Conservation (phyloP, 2,329 filamentous ascomycete species). For the Colletotrichum sojae region DNA sequence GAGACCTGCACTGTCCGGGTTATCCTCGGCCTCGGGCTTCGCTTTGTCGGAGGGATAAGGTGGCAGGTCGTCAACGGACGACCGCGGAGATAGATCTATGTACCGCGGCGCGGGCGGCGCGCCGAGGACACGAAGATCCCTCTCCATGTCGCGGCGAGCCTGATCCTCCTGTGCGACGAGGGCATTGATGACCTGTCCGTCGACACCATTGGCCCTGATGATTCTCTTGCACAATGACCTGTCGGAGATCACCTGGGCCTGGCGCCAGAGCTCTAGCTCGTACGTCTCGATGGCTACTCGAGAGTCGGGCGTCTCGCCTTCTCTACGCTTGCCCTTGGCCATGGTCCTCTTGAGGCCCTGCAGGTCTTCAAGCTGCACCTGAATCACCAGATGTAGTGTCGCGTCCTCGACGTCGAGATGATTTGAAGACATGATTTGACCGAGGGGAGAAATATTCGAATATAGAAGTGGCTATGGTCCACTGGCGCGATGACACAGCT, state of each 20-base stretch:
- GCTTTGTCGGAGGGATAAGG: not conserved
- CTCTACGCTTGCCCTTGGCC: conserved; percentile 38
- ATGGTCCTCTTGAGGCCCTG: conserved; percentile 1
- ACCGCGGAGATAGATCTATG: too few species aligned
- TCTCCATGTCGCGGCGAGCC: conserved; percentile 6
- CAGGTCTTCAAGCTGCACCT: conserved; percentile 43
- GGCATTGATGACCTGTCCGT: conserved; percentile 40
- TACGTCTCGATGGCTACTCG: conserved; percentile 37
- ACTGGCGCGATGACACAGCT: too few species aligned
- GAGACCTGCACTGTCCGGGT: not conserved
- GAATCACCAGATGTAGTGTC: conserved; percentile 40
- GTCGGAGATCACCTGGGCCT: conserved; percentile 28
- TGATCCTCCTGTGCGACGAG: conserved; percentile 16
- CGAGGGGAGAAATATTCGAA: too few species aligned
- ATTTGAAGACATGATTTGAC: too few species aligned
- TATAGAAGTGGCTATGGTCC: too few species aligned
- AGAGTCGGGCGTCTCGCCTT: conserved; percentile 28
- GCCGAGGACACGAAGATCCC: too few species aligned
- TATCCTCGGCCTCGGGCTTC: not conserved
- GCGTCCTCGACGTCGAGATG: conserved; percentile 19
- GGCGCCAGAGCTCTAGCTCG: conserved; percentile 37
- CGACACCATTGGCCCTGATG: conserved; percentile 41
- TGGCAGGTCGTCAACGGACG: not conserved
- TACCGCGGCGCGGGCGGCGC: too few species aligned
- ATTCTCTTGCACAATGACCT: conserved; percentile 42